A percentile compares a stretch with the other conserved stretches of the same genome.
These are phyloP conservation scores for Fusarium penzigii DNA, from an alignment of 2,329 filamentous ascomycete genomes.

Conservation along the genomic window DNA sequence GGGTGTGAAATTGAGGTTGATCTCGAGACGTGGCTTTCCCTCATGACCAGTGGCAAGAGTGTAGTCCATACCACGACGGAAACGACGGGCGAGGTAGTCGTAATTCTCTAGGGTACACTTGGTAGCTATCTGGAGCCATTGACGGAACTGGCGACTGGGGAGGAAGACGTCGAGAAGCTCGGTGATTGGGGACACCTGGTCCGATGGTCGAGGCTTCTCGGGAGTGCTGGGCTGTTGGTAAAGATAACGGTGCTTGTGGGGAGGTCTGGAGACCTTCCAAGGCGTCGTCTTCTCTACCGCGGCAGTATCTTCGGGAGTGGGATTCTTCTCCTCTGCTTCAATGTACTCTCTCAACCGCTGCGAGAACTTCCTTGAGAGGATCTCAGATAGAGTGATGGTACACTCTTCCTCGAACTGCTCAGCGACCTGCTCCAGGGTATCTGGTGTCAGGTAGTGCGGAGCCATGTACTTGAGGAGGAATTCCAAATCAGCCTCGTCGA, in stretches of 20 bases:
- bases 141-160: constrained; percentile 81
- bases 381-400: constrained; percentile 76
- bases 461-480: constrained; percentile 90
- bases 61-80: constrained; percentile 86
- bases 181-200: constrained; percentile 61
- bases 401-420: constrained; percentile 81
- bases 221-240: constrained; percentile 65
- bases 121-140: constrained; percentile 86
- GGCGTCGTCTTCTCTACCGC: constrained; percentile 59
- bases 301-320: constrained; percentile 47
- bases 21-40: constrained; percentile 76
- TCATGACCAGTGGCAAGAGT: constrained; percentile 87
- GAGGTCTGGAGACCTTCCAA: constrained; percentile 81
- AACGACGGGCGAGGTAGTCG: constrained; percentile 81
- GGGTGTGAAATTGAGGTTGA: constrained; percentile 85
- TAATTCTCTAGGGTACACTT: constrained; percentile 71
- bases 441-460: constrained; percentile 87
- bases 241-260: constrained; percentile 92
- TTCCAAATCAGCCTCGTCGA: constrained; percentile 80
- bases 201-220: constrained; percentile 35
- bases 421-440: constrained; percentile 80
- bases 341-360: constrained; percentile 71
- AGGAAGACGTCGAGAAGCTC: constrained; percentile 82
- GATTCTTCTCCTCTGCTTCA: constrained; percentile 59
- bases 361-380: constrained; percentile 79